Evolutionary conservation across 1,284 basidiomycete species (phyloP).

Genomic region (Phylloporus sp.): DNA sequence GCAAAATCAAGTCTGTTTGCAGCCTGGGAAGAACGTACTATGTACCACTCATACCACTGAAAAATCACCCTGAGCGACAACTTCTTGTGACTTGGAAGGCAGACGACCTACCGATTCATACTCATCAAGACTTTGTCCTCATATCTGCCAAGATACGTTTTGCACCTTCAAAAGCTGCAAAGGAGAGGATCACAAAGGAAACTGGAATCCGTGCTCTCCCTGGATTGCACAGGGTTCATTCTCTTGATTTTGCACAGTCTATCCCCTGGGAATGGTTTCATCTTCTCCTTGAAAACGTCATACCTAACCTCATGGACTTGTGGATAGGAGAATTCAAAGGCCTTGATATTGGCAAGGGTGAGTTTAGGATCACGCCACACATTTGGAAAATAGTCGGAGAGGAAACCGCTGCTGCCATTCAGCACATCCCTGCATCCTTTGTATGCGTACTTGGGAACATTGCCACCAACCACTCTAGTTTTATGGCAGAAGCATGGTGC

Average conservation of each 20-base stretch:
- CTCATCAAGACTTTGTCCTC: too few relatives aligned
- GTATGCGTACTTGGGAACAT: slow-evolving; percentile 16
- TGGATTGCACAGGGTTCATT: slow-evolving; percentile 14
- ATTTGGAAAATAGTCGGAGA: slow-evolving; percentile 33
- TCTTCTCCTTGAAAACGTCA: not conserved
- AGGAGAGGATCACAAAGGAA: slow-evolving; percentile 22
- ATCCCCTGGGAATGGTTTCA: slow-evolving; percentile 38
- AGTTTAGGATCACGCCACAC: slow-evolving; percentile 26
- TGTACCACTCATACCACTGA: too few relatives aligned
- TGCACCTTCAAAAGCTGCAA: not conserved
- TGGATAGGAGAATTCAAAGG: slow-evolving; percentile 44
- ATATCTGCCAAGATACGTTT: too few relatives aligned
- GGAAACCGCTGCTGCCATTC: slow-evolving; percentile 15
- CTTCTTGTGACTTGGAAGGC: too few relatives aligned
- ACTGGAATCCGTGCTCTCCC: slow-evolving; percentile 36
- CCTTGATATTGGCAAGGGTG: slow-evolving; percentile 25
- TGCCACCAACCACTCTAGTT: not conserved
- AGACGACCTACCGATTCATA: too few relatives aligned
- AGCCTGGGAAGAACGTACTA: too few relatives aligned
- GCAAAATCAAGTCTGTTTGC: too few relatives aligned
- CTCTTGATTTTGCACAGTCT: slow-evolving; percentile 28
- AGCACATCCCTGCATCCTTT: slow-evolving; percentile 15
- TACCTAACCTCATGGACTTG: slow-evolving; percentile 25
- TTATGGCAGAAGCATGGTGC: slow-evolving; percentile 15
- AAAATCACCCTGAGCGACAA: too few relatives aligned